Evolutionary conservation across 1,284 basidiomycete species (phyloP), one percentile per base, ranked within the genome.

Genomic region (Cystobasidiaceae sp.): DNA sequence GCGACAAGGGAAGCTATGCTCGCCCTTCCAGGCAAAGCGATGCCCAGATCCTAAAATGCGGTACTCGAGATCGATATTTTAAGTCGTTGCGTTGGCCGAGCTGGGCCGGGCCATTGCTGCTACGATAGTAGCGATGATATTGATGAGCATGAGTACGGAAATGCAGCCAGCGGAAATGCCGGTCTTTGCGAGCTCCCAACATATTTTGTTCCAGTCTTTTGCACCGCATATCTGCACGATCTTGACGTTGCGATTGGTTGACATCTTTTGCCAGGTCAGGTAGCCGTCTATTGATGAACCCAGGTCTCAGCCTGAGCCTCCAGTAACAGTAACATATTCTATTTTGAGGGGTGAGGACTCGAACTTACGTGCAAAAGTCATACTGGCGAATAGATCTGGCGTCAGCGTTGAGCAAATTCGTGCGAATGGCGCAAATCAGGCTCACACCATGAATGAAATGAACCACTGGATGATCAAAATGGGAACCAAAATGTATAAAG

Each of bases 361-460:
- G n/a, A 8, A 41, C 51, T 8, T 39, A 54, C 51, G 30, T 13
- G 17, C 23, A 9, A 54, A 54, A 2, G 51, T 19, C 8, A 39
- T 25, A n/a, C 51, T 54, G 51, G n/a, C n/a, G n/a, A n/a, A n/a
- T n/a, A n/a, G n/a, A n/a, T n/a, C n/a, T n/a, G n/a, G n/a, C n/a
- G n/a, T n/a, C n/a, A n/a, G n/a, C n/a, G n/a, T n/a, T n/a, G n/a
- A n/a, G n/a, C n/a, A n/a, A n/a, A n/a, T n/a, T n/a, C 9, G n/a
- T 9, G n/a, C n/a, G 9, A 9, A 39, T 9, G n/a, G 37, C 37
- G n/a, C 11, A n/a, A 45, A 19, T 19, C 19, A 52, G 17, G 15
- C 44, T 34, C 33, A 59, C 56, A 59, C 23, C 44, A 59, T 32
- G 28, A 49, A 46, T 8, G 56, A 44, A n/a, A 59, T 33, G 19